Evolutionary conservation across 768 basidiomycete genomes (phyloP).

Genomic region (Cystoderma amianthinum): DNA sequence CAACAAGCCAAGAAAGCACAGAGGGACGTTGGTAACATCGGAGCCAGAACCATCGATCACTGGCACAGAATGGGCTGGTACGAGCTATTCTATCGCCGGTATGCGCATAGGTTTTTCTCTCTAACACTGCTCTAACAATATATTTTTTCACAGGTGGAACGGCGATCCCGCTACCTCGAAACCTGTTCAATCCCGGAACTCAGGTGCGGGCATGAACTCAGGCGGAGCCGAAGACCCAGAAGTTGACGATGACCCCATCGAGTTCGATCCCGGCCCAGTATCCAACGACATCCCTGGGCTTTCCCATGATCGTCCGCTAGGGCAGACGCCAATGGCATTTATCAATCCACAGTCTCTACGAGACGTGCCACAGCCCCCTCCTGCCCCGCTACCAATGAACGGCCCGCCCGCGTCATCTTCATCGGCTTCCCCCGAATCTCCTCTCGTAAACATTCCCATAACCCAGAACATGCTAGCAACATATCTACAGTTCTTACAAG

Average conservation of each 20-base stretch:
- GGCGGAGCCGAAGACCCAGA: conserved; percentile 34
- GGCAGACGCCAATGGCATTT: conserved; percentile 9
- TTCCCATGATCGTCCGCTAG: conserved; percentile 15
- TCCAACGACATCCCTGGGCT: conserved; percentile 19
- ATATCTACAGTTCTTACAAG: conserved; percentile 54
- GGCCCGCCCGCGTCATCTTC: not conserved
- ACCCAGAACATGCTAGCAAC: conserved; percentile 51
- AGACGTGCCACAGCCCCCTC: conserved; percentile 19
- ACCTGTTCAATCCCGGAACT: conserved; percentile 30
- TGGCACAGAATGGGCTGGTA: conserved; percentile 81
- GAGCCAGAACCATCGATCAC: conserved; percentile 67
- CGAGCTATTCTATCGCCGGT: conserved; percentile 64
- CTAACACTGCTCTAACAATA: not conserved
- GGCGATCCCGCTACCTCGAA: conserved; percentile 57
- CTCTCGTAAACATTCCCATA: conserved; percentile 41
- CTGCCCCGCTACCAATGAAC: conserved; percentile 10
- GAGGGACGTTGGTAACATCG: conserved; percentile 69
- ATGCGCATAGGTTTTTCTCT: conserved; percentile 5
- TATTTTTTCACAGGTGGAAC: conserved; percentile 44
- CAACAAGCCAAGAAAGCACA: conserved; percentile 55
- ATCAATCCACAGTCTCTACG: conserved; percentile 34
- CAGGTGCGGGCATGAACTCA: conserved; percentile 21
- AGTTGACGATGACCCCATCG: conserved; percentile 45
- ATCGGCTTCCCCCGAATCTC: conserved; percentile 21
- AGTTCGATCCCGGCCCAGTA: conserved; percentile 29